These are phyloP conservation scores for Daldinia childiae DNA, from an alignment of 495 filamentous ascomycete species.

Conservation along the genomic window DNA sequence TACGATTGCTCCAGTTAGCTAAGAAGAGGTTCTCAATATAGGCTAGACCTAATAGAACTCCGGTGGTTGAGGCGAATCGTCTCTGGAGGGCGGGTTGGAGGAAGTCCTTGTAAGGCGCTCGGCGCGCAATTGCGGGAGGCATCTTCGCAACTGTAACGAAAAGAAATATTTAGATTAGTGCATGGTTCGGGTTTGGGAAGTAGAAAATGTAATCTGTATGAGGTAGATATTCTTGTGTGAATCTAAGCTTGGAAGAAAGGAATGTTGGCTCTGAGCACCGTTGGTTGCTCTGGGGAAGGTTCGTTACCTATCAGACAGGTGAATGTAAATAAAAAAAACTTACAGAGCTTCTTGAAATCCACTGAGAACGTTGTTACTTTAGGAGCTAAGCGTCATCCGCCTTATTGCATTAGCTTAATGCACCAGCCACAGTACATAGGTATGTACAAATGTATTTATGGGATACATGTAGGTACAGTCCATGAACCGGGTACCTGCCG, in stretches of 20 bases:
- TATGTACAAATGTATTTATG: no score
- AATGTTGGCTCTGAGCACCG: conserved; percentile 19
- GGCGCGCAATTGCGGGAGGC: conserved; percentile 54
- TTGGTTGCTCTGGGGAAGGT: conserved; percentile 38
- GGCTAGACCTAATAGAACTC: conserved; percentile 70
- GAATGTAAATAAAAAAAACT: conserved; percentile 43
- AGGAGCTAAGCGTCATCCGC: neutral
- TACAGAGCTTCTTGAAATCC: conserved; percentile 11
- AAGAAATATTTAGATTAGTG: conserved; percentile 27
- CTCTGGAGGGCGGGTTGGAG: conserved; percentile 89
- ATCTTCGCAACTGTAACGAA: conserved; percentile 47
- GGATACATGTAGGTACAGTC: no score
- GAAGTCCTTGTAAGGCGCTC: conserved; percentile 79
- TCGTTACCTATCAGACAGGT: conserved; percentile 14
- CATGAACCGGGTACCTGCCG: neutral
- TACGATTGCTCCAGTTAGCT: conserved; percentile 75
- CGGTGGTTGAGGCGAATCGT: conserved; percentile 79
- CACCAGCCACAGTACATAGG: conserved; percentile 17
- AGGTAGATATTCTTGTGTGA: neutral
- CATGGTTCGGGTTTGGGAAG: conserved; percentile 42
- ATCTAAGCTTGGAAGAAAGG: conserved; percentile 8
- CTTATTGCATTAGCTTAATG: conserved; percentile 4
- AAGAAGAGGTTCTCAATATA: conserved; percentile 79
- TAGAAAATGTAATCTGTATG: conserved; percentile 9
- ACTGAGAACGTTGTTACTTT: conserved; percentile 12